Conservation (phyloP, 768 basidiomycete species). For the Trametes meyenii region DNA sequence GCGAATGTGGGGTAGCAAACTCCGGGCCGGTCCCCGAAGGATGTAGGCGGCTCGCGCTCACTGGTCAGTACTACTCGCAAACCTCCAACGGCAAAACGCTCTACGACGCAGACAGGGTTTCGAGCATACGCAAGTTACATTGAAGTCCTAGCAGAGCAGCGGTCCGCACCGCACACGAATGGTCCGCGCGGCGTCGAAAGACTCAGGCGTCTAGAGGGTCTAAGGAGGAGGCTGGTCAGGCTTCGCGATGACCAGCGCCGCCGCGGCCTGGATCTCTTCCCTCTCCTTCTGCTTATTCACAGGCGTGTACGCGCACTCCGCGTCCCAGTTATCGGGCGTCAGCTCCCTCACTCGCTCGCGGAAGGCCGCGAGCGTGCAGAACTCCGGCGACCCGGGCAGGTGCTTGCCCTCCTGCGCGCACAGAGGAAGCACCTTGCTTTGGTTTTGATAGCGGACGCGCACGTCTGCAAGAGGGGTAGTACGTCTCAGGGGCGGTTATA, state of each 20-base stretch:
- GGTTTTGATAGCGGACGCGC: conserved; percentile 79
- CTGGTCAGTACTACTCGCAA: too few species aligned
- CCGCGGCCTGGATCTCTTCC: conserved; percentile 16
- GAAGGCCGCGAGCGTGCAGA: conserved; percentile 72
- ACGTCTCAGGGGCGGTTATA: neutral
- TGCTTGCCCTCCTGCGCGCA: conserved; percentile 72
- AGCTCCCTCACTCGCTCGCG: conserved; percentile 61
- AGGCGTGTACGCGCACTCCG: conserved; percentile 49
- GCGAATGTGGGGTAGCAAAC: too few species aligned
- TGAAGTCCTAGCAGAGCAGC: too few species aligned
- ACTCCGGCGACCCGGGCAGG: conserved; percentile 68
- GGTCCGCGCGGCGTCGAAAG: neutral
- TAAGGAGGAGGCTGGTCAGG: neutral
- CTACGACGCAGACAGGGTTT: too few species aligned
- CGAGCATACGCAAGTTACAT: too few species aligned
- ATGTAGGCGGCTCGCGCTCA: too few species aligned
- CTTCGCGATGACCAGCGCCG: conserved; percentile 15
- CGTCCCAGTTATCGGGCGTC: conserved; percentile 66
- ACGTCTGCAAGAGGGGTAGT: conserved; percentile 36
- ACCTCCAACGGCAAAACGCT: too few species aligned
- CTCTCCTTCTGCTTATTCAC: conserved; percentile 21
- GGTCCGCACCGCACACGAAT: neutral
- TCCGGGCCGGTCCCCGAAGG: too few species aligned
- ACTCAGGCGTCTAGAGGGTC: neutral
- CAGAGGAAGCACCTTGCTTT: conserved; percentile 59